Evolutionary conservation across 148 eudicot genomes (phyloP).

Genomic region (Chenopodium album): DNA sequence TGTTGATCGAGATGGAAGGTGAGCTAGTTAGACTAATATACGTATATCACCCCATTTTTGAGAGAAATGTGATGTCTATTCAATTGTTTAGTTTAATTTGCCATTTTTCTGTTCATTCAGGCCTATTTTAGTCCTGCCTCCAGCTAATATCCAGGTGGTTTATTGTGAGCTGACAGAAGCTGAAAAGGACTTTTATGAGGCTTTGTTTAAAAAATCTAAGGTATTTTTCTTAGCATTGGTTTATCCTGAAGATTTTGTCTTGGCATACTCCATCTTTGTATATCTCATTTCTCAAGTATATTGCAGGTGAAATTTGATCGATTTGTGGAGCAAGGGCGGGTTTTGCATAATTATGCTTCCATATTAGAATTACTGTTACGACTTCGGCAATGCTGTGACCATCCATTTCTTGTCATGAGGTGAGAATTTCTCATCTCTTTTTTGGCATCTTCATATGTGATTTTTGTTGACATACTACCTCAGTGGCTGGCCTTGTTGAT

Average conservation of each 20-base stretch:
- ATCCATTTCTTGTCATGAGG: slow-evolving; percentile 99
- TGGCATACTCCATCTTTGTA: neutral
- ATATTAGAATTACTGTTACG: slow-evolving; percentile 89
- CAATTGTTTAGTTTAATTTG: neutral
- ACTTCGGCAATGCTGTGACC: slow-evolving; percentile 98
- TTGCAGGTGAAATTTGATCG: slow-evolving; percentile 93
- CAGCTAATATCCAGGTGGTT: slow-evolving; percentile 78
- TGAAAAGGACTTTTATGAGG: slow-evolving; percentile 93
- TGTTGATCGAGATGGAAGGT: slow-evolving; percentile 90
- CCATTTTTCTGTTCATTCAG: slow-evolving; percentile 37
- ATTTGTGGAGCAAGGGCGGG: slow-evolving; percentile 96
- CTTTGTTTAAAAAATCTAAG: slow-evolving; percentile 91
- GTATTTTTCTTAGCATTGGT: slow-evolving; percentile 28
- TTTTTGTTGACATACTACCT: neutral
- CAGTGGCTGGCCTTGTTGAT: neutral
- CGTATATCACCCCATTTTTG: no score
- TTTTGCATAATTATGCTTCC: slow-evolving; percentile 95
- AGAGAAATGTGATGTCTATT: neutral
- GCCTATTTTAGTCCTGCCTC: slow-evolving; percentile 94
- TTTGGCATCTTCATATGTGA: neutral
- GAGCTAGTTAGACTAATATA: slow-evolving; percentile 20
- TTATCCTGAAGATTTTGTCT: neutral
- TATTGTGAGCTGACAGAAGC: slow-evolving; percentile 90
- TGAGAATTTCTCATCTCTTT: slow-evolving; percentile 24
- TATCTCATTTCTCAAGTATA: slow-evolving; percentile 21